Evolutionary conservation across 1,284 basidiomycete genomes (phyloP), one percentile per base, ranked within the genome.

Genomic region (Mycena citricolor): DNA sequence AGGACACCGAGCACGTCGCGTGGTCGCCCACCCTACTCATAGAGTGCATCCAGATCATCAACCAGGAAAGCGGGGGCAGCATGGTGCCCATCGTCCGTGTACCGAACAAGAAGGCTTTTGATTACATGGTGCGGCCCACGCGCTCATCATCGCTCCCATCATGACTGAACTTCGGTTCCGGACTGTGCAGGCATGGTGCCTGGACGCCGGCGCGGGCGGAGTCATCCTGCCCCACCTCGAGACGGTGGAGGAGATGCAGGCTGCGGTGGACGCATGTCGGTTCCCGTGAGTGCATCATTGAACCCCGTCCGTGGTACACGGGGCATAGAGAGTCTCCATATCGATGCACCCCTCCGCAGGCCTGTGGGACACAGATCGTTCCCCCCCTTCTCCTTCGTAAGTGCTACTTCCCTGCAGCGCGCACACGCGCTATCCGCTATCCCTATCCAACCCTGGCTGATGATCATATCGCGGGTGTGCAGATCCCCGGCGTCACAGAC

Each of bases 401-500:
- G 23, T 14, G 28, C 20, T 8, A 20, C 14, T 2, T 21, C 16
- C 4, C 23, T 22, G n/a, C 17, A 20, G 20, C 2, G 22, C 22
- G 5, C 17, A 10, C 12, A 16, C 16, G 10, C 10, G 32, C 32
- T 33, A 8, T n/a, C 32, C 32, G 14, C 10, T 21, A 36, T 13
- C 8, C 14, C 8, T 33, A 33, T 33, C 16, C 10, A 10, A n/a
- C n/a, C n/a, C n/a, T n/a, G n/a, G n/a, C n/a, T n/a, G n/a, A n/a
- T n/a, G n/a, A n/a, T n/a, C n/a, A n/a, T n/a, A n/a, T n/a, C n/a
- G n/a, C n/a, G n/a, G n/a, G n/a, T n/a, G n/a, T n/a, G n/a, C n/a
- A 48, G 46, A 35, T 48, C 3, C 46, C 46, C 1, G 46, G 46
- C n/a, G 36, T 48, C 11, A 48, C 46, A 8, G 46, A 48, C 34